Base-by-base conservation (phyloP, 2,329 filamentous ascomycete species). In the Beauveria bassiana region DNA sequence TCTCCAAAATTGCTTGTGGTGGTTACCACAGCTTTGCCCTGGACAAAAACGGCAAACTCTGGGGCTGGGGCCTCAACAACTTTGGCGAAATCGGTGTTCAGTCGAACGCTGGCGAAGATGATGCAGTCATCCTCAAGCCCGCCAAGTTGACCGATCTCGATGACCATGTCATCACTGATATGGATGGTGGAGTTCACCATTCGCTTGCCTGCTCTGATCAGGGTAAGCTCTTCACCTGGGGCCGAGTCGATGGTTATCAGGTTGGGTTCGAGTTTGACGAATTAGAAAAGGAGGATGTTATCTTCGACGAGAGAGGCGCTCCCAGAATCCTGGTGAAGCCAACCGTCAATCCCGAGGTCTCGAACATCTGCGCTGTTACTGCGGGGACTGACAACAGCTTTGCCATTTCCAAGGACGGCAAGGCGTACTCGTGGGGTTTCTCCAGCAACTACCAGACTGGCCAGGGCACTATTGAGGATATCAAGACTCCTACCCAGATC, bases 1-100 rank as follows among this genome's bases (percentile, higher is more conserved):
- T 90, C 50, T 66, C 66, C 56, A 73, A 77, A 67, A 71, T 78
- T 54, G 82, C 81, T 20, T 86, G 84, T 65, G 91, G 91, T 50
- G 84, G 87, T 16, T 93, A 93, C 74, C 90, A 96, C 77, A 89
- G 86, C 67, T 93, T 96, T 67, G 90, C 90, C 20, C 79, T 96
- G 52, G 85, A 88, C 73, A 81, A 83, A 62, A 81, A 84, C 16
- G 89, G 86, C 45, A 80, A 83, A 34, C 87, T 93, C 38, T 95
- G 86, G 74, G 84, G 86, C 0, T 96, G 91, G 91, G 91, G 92
- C 26, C 78, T 93, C 34, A 96, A 96, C 80, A 92, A 89, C 75
- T 96, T 90, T 73, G 89, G 88, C 65, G 88, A 96, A 76, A 90
- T 89, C 18, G 91, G 77, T 5, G 84, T 89, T 57, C 78, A 79